These are phyloP conservation scores for Scytalidium lignicola DNA, from an alignment of 2,329 filamentous ascomycete species.

Conservation along the genomic window DNA sequence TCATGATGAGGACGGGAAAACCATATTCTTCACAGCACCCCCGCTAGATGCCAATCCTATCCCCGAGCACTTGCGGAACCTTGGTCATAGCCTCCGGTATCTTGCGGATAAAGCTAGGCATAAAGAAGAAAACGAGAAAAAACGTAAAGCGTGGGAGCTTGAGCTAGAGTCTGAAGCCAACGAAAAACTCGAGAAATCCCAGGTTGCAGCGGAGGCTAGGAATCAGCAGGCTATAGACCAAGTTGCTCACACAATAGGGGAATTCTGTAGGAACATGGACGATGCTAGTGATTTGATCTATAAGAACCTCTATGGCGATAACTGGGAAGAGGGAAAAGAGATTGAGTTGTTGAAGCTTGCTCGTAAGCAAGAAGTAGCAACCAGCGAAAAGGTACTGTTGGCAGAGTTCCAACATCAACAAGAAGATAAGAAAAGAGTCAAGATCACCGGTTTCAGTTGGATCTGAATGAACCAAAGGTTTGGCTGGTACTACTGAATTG, in stretches of 20 bases:
- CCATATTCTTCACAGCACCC: conserved; percentile 64
- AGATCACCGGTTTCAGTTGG: conserved; percentile 18
- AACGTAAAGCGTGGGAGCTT: conserved; percentile 21
- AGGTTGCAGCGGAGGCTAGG: conserved; percentile 11
- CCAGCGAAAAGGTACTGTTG: conserved; percentile 8
- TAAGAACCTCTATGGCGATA: conserved; percentile 20
- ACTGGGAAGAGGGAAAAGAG: conserved; percentile 19
- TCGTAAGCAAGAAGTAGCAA: conserved; percentile 11
- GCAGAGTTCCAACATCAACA: conserved; percentile 10
- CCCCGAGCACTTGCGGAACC: conserved; percentile 20
- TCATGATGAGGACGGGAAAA: conserved; percentile 56
- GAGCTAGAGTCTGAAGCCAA: conserved; percentile 24
- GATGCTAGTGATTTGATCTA: conserved; percentile 23
- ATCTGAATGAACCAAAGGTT: conserved; percentile 5
- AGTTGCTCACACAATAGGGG: conserved; percentile 13
- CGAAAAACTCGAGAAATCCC: conserved; percentile 17
- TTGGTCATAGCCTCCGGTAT: conserved; percentile 45
- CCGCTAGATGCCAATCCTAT: conserved; percentile 44
- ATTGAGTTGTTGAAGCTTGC: conserved; percentile 10
- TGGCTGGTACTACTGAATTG: background rate
- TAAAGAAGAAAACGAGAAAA: conserved; percentile 29
- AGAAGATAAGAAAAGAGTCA: conserved; percentile 12
- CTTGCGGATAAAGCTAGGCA: conserved; percentile 37
- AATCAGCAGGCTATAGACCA: conserved; percentile 12
- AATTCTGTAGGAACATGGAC: conserved; percentile 18